Evolutionary conservation across 2,329 filamentous ascomycete genomes (phyloP).

Genomic region (Aspergillus melleus): DNA sequence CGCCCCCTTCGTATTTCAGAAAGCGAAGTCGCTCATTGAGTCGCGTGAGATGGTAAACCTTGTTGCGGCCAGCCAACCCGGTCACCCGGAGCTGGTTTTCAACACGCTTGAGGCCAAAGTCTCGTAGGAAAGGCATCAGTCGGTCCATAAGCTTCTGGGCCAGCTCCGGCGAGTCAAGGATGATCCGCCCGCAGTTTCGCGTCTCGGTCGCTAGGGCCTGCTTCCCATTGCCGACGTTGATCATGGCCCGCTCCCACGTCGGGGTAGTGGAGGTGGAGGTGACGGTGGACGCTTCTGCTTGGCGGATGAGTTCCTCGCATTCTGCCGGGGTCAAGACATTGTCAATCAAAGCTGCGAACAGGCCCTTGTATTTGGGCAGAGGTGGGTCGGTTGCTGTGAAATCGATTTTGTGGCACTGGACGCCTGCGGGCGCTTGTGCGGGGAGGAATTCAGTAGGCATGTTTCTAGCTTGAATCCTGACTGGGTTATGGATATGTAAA

Average conservation of each 20-base stretch:
- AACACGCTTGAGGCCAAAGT: slow-evolving; percentile 49
- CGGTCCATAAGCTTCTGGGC: slow-evolving; percentile 65
- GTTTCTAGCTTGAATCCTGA: neutral
- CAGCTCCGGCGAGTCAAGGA: slow-evolving; percentile 67
- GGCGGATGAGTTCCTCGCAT: slow-evolving; percentile 58
- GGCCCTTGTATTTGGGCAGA: slow-evolving; percentile 54
- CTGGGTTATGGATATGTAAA: neutral
- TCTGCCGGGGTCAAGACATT: slow-evolving; percentile 63
- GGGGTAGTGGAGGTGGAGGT: slow-evolving; percentile 15
- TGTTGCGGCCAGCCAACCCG: slow-evolving; percentile 44
- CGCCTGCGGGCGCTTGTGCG: slow-evolving; percentile 40
- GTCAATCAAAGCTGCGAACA: slow-evolving; percentile 64
- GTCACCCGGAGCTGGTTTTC: slow-evolving; percentile 43
- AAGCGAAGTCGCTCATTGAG: slow-evolving; percentile 76
- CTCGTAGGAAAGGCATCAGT: slow-evolving; percentile 46
- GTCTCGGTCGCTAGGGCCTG: slow-evolving; percentile 60
- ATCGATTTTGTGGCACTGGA: slow-evolving; percentile 54
- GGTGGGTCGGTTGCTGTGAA: slow-evolving; percentile 47
- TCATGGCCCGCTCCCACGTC: slow-evolving; percentile 67
- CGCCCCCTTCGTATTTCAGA: slow-evolving; percentile 68
- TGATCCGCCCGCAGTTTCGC: slow-evolving; percentile 73
- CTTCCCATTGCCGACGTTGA: slow-evolving; percentile 63
- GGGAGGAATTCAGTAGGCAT: slow-evolving; percentile 30
- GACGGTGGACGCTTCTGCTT: slow-evolving; percentile 48
- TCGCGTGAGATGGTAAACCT: slow-evolving; percentile 40